phyloP scores from a whole-genome alignment of 2,329 filamentous ascomycete genomes.

The Cryphonectria radicalis region DNA sequence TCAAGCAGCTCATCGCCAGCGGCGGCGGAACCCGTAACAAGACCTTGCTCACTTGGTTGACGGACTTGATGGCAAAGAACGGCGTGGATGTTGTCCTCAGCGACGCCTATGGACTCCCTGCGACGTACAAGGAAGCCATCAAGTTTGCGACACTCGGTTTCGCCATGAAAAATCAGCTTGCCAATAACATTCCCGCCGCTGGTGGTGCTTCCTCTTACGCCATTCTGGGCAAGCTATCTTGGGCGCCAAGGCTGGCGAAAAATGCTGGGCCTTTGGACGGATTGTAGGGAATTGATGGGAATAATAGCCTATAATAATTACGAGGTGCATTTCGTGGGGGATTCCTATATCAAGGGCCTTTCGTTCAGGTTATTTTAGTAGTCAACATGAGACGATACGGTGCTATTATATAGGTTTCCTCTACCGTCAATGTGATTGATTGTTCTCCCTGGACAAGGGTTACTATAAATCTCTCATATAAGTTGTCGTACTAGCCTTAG shows the following conservation, averaged over 20 bases:
- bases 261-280: not conserved
- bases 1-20: slow-evolving; percentile 34
- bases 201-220: slow-evolving; percentile 37
- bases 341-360: not conserved
- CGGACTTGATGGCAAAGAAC: slow-evolving; percentile 26
- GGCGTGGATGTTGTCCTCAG: slow-evolving; percentile 33
- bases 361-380: not conserved
- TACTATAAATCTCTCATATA: too few relatives aligned
- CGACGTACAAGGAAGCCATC: slow-evolving; percentile 39
- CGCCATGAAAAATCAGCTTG: slow-evolving; percentile 34
- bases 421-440: too few relatives aligned
- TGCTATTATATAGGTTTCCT: too few relatives aligned
- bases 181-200: slow-evolving; percentile 39
- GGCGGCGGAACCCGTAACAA: slow-evolving; percentile 37
- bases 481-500: too few relatives aligned
- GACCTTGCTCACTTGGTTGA: slow-evolving; percentile 34
- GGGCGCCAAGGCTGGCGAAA: slow-evolving; percentile 11
- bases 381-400: not conserved
- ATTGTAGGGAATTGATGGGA: not conserved
- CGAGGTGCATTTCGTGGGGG: not conserved
- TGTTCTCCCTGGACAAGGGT: not conserved
- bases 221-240: slow-evolving; percentile 35
- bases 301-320: not conserved
- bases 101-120: slow-evolving; percentile 38
- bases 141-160: slow-evolving; percentile 40